Evolutionary conservation across 176 grass and related monocot genomes (phyloP).

Genomic region (Tillandsia leiboldiana): DNA sequence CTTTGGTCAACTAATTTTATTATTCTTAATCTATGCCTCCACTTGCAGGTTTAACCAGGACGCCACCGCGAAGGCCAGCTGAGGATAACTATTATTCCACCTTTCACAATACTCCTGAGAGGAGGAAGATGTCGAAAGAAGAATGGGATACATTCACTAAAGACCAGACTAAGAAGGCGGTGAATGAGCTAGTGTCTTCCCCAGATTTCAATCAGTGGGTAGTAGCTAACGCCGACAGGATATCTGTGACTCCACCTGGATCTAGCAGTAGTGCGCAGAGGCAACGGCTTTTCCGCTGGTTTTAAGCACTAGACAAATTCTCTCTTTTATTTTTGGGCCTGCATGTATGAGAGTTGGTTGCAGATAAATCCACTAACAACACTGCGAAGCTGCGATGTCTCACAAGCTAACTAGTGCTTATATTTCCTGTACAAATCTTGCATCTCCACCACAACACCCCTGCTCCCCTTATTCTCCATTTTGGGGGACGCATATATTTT

Average conservation of each 20-base stretch:
- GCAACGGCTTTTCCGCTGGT: constrained; percentile 39
- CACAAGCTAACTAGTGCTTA: too few species aligned
- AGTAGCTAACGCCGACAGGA: constrained; percentile 46
- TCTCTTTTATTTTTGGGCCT: background rate
- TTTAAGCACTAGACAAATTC: constrained; percentile 19
- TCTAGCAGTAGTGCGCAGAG: constrained; percentile 24
- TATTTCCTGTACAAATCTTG: too few species aligned
- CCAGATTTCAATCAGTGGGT: constrained; percentile 82
- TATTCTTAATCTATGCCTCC: constrained; percentile 15
- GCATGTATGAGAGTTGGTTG: too few species aligned
- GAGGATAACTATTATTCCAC: constrained; percentile 62
- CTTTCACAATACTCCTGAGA: constrained; percentile 57
- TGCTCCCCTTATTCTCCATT: too few species aligned
- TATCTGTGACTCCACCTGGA: constrained; percentile 46
- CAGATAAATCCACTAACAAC: too few species aligned
- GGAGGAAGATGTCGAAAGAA: constrained; percentile 52
- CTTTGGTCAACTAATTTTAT: background rate
- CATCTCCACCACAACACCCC: too few species aligned
- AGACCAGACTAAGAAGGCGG: constrained; percentile 57
- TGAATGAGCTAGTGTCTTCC: constrained; percentile 56
- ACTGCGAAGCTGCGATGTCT: too few species aligned
- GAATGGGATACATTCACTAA: constrained; percentile 64
- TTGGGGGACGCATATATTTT: too few species aligned
- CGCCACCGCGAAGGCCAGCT: constrained; percentile 5
- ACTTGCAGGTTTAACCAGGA: constrained; percentile 27